Evolutionary conservation across 2,329 filamentous ascomycete species (phyloP), one percentile per base, ranked within the genome.

Genomic region (Calonectria multiphialidica): DNA sequence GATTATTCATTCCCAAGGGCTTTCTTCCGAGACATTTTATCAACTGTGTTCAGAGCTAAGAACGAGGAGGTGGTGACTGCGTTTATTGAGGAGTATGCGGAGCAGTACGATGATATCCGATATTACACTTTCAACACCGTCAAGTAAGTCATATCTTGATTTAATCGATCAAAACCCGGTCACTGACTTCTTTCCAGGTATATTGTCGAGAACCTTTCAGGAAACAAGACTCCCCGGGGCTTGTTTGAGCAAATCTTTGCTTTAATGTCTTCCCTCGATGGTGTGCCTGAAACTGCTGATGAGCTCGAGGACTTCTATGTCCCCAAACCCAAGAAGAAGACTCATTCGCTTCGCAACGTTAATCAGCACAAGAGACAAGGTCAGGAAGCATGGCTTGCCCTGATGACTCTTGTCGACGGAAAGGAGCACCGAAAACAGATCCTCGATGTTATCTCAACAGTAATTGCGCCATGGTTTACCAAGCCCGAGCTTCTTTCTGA

Each of bases 401-500:
- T 98, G 25, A 91, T 98, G 80, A 90, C 89, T 68, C 86, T 92
- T 68, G 87, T 89, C 4, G 88, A 95, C 62, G 90, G 88, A 61
- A 91, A 92, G 74, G 90, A 93, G 18, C 93, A 98, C 81, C 92
- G 94, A 64, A 98, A 98, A 82, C 87, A 88, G 61, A 88, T 98
- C 2, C 88, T 99, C 59, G 89, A 91, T 72, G 89, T 93, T 73
- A 93, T 97, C 84, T 92, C 94, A 2, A 90, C 90, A 49, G 92
- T 92, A 40, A 95, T 98, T 77, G 93, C 94, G 28, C 96, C 96
- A 0, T 98, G 95, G 94, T 98, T 98, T 84, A 90, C 88, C 59
- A 94, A 95, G 73, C 93, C 95, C 1, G 96, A 98, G 80, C 88
- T 98, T 47, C 89, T 99, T 40, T 95, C 98, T 88, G 97, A 99